Evolutionary conservation across 768 basidiomycete genomes (phyloP).

Genomic region (Cyclocybe cylindracea): DNA sequence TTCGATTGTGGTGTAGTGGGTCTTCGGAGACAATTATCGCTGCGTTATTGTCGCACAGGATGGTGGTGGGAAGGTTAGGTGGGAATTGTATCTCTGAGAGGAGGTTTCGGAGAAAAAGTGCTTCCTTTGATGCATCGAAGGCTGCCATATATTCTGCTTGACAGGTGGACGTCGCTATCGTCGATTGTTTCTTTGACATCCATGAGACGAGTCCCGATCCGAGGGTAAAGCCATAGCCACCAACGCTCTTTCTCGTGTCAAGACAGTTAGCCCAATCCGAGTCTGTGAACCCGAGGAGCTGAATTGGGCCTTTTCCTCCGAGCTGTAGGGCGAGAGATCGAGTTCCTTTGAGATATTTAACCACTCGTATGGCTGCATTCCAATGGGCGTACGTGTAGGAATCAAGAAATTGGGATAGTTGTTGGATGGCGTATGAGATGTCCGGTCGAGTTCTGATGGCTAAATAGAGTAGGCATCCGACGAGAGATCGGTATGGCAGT

Average conservation of each 20-base stretch:
- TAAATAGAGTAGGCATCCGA: conserved; percentile 11
- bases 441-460: conserved; percentile 9
- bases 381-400: conserved; percentile 23
- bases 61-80: too few species aligned
- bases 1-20: conserved; percentile 32
- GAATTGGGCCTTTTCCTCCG: conserved; percentile 6
- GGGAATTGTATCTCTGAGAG: too few species aligned
- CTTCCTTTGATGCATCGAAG: too few species aligned
- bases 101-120: too few species aligned
- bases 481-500: conserved; percentile 19
- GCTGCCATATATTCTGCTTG: too few species aligned
- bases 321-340: conserved; percentile 11
- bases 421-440: conserved; percentile 10
- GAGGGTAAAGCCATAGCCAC: too few species aligned
- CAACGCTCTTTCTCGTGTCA: too few species aligned
- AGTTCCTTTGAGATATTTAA: conserved; percentile 21
- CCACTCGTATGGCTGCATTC: conserved; percentile 22
- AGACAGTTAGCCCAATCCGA: conserved; percentile 22
- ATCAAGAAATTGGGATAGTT: conserved; percentile 27
- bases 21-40: conserved; percentile 28
- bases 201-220: too few species aligned
- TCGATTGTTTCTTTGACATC: too few species aligned
- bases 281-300: conserved; percentile 21
- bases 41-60: conserved; percentile 33
- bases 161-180: too few species aligned